A percentile compares a stretch with the other conserved stretches of the same genome.
Evolutionary conservation across 1,284 basidiomycete genomes (phyloP).

Genomic region (Ceratobasidium sp.): DNA sequence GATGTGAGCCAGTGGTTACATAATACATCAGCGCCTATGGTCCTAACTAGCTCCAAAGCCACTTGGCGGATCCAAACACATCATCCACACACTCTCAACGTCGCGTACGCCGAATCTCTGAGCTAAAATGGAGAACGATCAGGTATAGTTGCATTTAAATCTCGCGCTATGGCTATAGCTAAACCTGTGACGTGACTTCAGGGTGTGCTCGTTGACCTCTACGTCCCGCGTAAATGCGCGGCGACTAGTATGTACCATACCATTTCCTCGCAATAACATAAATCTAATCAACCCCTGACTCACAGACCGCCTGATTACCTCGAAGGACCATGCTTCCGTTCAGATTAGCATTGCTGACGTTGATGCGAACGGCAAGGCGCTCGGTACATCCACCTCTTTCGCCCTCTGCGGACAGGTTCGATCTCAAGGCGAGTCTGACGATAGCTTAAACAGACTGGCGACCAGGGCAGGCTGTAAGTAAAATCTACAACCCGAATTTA

Average conservation of each 20-base stretch:
- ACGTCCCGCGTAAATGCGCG: slow-evolving; percentile 99
- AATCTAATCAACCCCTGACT: slow-evolving; percentile 33
- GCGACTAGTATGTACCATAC: slow-evolving; percentile 92
- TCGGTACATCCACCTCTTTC: slow-evolving; percentile 89
- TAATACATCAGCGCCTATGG: slow-evolving; percentile 7
- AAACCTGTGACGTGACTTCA: slow-evolving; percentile 52
- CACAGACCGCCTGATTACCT: slow-evolving; percentile 92
- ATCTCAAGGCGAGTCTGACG: slow-evolving; percentile 95
- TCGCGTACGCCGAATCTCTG: neutral
- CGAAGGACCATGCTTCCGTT: slow-evolving; percentile 99
- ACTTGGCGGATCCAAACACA: slow-evolving; percentile 38
- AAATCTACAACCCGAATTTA: slow-evolving; percentile 17
- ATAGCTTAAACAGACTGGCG: slow-evolving; percentile 95
- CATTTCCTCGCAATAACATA: slow-evolving; percentile 33
- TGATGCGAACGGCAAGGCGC: slow-evolving; percentile 90
- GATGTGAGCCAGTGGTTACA: neutral
- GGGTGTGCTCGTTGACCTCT: slow-evolving; percentile 99
- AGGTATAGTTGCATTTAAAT: no score
- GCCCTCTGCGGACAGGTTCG: slow-evolving; percentile 95
- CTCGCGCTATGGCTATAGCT: no score
- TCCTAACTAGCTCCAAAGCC: slow-evolving; percentile 35
- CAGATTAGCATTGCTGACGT: slow-evolving; percentile 97
- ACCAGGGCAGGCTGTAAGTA: slow-evolving; percentile 94
- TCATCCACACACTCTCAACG: slow-evolving; percentile 46
- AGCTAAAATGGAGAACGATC: slow-evolving; percentile 59